Evolutionary conservation across 1,284 basidiomycete genomes (phyloP).

Genomic region (Cutaneotrichosporon sp.): DNA sequence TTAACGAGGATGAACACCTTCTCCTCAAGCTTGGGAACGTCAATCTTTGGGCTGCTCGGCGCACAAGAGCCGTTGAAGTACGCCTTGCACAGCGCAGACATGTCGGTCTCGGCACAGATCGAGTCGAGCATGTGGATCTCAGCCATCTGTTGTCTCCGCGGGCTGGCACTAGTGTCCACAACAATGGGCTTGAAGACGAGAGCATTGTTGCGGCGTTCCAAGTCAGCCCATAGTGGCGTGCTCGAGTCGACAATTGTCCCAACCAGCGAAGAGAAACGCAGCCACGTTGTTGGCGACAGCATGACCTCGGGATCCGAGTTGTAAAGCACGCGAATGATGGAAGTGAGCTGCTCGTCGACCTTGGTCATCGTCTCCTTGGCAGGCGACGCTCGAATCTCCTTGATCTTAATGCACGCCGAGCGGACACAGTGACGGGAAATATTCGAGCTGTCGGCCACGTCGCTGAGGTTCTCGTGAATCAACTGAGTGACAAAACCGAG

Average conservation of each 20-base stretch:
- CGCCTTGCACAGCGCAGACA: conserved; percentile 53
- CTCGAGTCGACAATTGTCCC: conserved; percentile 20
- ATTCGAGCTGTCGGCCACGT: conserved; percentile 54
- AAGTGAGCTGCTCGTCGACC: conserved; percentile 29
- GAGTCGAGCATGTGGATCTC: conserved; percentile 82
- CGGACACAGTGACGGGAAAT: conserved; percentile 36
- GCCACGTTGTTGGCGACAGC: conserved; percentile 52
- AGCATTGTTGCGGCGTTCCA: conserved; percentile 67
- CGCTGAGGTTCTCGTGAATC: conserved; percentile 71
- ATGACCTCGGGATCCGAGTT: conserved; percentile 32
- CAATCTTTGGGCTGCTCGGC: conserved; percentile 48
- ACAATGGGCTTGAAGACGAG: conserved; percentile 67
- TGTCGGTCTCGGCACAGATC: conserved; percentile 64
- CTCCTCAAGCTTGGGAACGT: conserved; percentile 44
- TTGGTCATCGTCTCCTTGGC: conserved; percentile 24
- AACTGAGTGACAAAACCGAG: conserved; percentile 72
- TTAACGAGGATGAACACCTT: conserved; percentile 77
- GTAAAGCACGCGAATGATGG: conserved; percentile 35
- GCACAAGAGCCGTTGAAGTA: conserved; percentile 56
- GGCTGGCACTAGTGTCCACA: conserved; percentile 39
- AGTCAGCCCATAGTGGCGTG: conserved; percentile 39
- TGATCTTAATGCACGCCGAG: conserved; percentile 53
- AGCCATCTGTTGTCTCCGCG: conserved; percentile 55
- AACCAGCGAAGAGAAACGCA: conserved; percentile 48
- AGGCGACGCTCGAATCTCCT: conserved; percentile 52